Evolutionary conservation across 2,329 filamentous ascomycete genomes (phyloP), one percentile per base, ranked within the genome.

Genomic region (Cephalotrichum gorgonifer): DNA sequence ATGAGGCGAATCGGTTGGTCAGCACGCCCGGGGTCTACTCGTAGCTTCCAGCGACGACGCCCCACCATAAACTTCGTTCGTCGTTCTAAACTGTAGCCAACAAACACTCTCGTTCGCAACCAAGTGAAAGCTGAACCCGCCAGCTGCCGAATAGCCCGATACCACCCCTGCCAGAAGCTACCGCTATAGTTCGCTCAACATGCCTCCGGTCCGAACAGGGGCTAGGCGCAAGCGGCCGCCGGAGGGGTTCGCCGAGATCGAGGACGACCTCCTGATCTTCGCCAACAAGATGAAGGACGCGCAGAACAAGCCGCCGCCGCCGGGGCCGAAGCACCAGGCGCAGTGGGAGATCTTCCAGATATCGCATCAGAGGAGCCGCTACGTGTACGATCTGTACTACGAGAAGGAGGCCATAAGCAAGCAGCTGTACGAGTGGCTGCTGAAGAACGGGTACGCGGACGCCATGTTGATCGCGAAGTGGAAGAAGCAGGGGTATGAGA

Each of bases 401-500:
- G 85, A 94, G 66, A 95, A 96, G 70, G 88, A 96, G 69, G 91
- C 91, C 47, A 97, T 98, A 64, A 86, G 81, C 67, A 91, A 86
- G 69, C 75, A 84, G 67, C 74, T 98, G 20, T 98, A 98, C 68
- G 93, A 97, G 57, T 98, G 88, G 84, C 72, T 97, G 55, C 72
- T 98, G 52, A 98, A 98, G 78, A 96, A 98, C 63, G 83, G 84
- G 45, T 97, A 98, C 64, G 93, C 90, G 5, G 93, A 98, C 68
- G 81, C 87, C 43, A 93, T 90, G 72, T 72, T 98, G 62, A 97
- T 98, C 62, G 93, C 93, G 14, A 98, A 98, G 72, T 98, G 93
- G 93, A 98, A 98, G 80, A 98, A 98, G 73, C 86, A 94, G 61
- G 93, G 93, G 15, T 98, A 98, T 61, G 93, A 98, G 68, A 96